Evolutionary conservation across 768 basidiomycete genomes (phyloP), one percentile per base, ranked within the genome.

Genomic region (Leccinum sublutescens): DNA sequence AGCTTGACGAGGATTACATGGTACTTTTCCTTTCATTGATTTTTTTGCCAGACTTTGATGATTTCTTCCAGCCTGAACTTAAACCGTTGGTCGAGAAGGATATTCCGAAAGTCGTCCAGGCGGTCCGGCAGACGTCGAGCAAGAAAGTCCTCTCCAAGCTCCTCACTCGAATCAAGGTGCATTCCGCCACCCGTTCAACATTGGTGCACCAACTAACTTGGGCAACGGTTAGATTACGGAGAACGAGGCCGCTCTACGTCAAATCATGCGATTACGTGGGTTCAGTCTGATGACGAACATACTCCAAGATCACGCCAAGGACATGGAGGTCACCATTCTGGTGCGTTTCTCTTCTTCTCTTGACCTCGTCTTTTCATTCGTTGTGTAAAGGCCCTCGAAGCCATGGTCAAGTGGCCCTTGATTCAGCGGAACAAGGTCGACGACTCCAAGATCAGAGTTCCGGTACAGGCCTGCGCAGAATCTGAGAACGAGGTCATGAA

Each of bases 1-100:
- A 96, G 72, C 83, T 97, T 27, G 96, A 95, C 68, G 93, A 97
- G 73, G 95, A 98, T 75, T 97, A 90, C 71, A 82, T 86, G 77
- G 95, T 95, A 67, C 65, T 79, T 66, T 33, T 1, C 2, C 10
- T 5, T 27, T 31, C 29, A 34, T 55, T 31, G 14, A n/a, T n/a
- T n/a, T n/a, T n/a, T n/a, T n/a, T n/a, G n/a, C 38, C 25, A n/a
- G 38, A 40, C 31, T 55, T 45, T 56, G 52, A 50, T 52, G 40
- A 33, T 36, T 31, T 56, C 19, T 40, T 50, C 61, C 66, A 95
- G 91, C 93, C 94, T 0, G 82, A 79, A 17, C 77, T 97, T 65
- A 88, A 86, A 60, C 85, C 93, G 0, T 79, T 98, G 50, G 69
- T 80, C 25, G 80, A 86, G 64, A 85, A 85, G 61, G 95, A 98